phyloP scores from a whole-genome alignment of 768 basidiomycete species.

The Suillus subaureus region DNA sequence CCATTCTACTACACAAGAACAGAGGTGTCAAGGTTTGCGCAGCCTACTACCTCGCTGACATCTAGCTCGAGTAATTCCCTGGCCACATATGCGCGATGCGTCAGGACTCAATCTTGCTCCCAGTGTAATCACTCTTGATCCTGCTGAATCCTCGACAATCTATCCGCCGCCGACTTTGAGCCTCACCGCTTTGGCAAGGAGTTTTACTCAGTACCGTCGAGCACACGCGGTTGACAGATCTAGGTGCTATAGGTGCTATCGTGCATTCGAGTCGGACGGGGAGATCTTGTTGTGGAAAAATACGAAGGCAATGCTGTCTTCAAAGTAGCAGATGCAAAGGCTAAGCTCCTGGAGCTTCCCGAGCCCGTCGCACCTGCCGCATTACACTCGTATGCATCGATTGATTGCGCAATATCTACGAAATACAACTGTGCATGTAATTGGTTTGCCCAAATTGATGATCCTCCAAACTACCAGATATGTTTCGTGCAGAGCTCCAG shows the following conservation, averaged over 20 bases:
- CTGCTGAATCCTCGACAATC: too few relatives aligned
- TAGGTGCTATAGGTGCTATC: too few relatives aligned
- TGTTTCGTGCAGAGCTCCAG: too few relatives aligned
- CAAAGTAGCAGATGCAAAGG: background rate
- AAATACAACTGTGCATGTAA: background rate
- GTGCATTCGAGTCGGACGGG: background rate
- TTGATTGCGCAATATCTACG: background rate
- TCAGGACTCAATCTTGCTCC: too few relatives aligned
- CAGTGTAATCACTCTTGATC: too few relatives aligned
- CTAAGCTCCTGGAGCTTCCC: background rate
- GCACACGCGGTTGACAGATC: too few relatives aligned
- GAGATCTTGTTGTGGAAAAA: background rate
- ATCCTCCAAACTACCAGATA: background rate
- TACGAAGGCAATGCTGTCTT: background rate
- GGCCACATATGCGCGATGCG: too few relatives aligned
- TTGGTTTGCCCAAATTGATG: background rate
- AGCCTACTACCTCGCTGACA: conserved; percentile 92
- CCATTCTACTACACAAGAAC: conserved; percentile 92
- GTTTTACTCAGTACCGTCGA: too few relatives aligned
- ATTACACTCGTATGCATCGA: background rate
- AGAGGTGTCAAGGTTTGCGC: conserved; percentile 93
- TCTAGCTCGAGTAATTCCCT: conserved; percentile 30
- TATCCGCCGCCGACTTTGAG: too few relatives aligned
- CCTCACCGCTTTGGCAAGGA: too few relatives aligned
- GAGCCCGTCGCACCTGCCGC: background rate